Evolutionary conservation across 768 basidiomycete genomes (phyloP).

Genomic region (Trametes cingulata): DNA sequence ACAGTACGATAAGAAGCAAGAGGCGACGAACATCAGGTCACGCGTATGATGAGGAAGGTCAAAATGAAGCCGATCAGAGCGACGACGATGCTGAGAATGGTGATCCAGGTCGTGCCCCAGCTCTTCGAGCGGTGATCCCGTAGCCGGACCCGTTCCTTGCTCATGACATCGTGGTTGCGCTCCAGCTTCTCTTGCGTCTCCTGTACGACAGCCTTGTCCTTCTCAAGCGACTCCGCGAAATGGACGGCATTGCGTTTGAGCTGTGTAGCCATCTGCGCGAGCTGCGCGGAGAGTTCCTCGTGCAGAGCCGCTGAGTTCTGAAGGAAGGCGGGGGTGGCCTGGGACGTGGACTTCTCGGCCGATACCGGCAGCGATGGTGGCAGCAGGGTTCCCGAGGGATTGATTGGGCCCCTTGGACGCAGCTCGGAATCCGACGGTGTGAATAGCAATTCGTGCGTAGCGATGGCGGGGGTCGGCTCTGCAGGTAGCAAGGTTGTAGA

Average conservation of each 20-base stretch:
- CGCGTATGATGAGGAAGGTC: slow-evolving; percentile 72
- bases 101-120: slow-evolving; percentile 56
- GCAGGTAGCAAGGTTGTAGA: slow-evolving; percentile 26
- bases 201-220: slow-evolving; percentile 73
- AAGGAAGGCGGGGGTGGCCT: slow-evolving; percentile 38
- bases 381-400: slow-evolving; percentile 33
- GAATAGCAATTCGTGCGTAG: slow-evolving; percentile 43
- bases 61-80: slow-evolving; percentile 70
- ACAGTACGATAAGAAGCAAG: not conserved
- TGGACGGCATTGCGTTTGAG: slow-evolving; percentile 81
- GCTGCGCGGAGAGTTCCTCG: slow-evolving; percentile 70
- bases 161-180: slow-evolving; percentile 68
- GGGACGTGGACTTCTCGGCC: slow-evolving; percentile 2
- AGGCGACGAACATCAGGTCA: slow-evolving; percentile 39
- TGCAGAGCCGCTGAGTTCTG: slow-evolving; percentile 67
- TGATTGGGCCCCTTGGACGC: slow-evolving; percentile 20
- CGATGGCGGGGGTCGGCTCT: slow-evolving; percentile 21
- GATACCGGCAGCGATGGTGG: slow-evolving; percentile 31
- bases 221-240: slow-evolving; percentile 70
- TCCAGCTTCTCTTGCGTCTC: slow-evolving; percentile 73
- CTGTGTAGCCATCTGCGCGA: slow-evolving; percentile 85
- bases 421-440: slow-evolving; percentile 36
- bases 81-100: slow-evolving; percentile 52
- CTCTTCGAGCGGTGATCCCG: slow-evolving; percentile 47
- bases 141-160: slow-evolving; percentile 55